These are phyloP conservation scores for Lachnellula hyalina DNA, from an alignment of 2,329 filamentous ascomycete species.

Conservation along the genomic window DNA sequence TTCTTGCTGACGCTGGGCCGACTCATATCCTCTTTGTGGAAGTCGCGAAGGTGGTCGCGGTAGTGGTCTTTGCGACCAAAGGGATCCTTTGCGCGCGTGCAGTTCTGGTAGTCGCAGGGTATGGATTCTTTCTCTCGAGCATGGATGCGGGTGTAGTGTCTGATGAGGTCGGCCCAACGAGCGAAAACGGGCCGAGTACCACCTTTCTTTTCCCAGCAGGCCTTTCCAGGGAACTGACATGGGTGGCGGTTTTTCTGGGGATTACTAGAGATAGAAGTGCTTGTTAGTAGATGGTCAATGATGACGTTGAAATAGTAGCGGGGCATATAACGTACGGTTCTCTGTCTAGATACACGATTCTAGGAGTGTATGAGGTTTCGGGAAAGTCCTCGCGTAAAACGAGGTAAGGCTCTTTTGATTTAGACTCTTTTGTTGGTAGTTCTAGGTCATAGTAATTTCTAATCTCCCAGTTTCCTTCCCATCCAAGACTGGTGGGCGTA, in stretches of 20 bases:
- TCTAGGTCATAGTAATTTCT: slow-evolving; percentile 1
- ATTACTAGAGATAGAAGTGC: slow-evolving; percentile 2
- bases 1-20: slow-evolving; percentile 15
- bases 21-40: slow-evolving; percentile 38
- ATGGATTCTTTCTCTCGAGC: slow-evolving; percentile 17
- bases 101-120: slow-evolving; percentile 29
- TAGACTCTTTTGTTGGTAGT: not conserved
- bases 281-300: not conserved
- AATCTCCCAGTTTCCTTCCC: not conserved
- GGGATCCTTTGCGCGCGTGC: slow-evolving; percentile 29
- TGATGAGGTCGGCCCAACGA: slow-evolving; percentile 34
- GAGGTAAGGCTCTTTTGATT: slow-evolving; percentile 1
- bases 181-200: slow-evolving; percentile 16
- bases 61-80: slow-evolving; percentile 45
- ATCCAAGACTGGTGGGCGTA: slow-evolving; percentile 4
- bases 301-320: not conserved
- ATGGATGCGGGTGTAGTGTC: slow-evolving; percentile 33
- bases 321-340: not conserved
- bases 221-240: slow-evolving; percentile 18
- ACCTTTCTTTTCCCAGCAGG: slow-evolving; percentile 13
- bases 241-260: slow-evolving; percentile 12
- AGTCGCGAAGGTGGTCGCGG: slow-evolving; percentile 43
- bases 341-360: slow-evolving; percentile 3
- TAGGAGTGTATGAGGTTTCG: not conserved
- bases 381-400: not conserved